Percentiles rank a stretch among this genome's conserved stretches.
These are phyloP conservation scores for Agaricus sinodeliciosus DNA, from an alignment of 768 basidiomycete species.

Conservation along the genomic window DNA sequence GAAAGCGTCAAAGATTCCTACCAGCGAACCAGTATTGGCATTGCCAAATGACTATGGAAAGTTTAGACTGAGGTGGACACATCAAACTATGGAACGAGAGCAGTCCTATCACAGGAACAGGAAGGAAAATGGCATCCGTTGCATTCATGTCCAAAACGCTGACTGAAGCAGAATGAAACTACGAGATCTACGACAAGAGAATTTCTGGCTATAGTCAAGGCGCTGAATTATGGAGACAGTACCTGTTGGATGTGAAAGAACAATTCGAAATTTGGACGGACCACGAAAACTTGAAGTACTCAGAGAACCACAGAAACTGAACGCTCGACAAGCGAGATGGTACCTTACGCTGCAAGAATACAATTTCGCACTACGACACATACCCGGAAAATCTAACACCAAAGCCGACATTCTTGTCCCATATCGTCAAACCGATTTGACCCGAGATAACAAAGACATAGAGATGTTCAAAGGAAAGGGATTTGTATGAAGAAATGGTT, in stretches of 20 bases:
- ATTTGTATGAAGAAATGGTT: too few species aligned
- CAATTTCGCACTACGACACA: conserved; percentile 25
- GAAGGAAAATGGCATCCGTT: too few species aligned
- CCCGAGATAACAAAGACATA: background rate
- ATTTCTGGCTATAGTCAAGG: conserved; percentile 37
- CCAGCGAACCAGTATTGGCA: too few species aligned
- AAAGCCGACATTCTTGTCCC: conserved; percentile 21
- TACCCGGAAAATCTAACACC: conserved; percentile 16
- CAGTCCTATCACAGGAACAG: too few species aligned
- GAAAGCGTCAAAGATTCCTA: too few species aligned
- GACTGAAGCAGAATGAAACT: conserved; percentile 31
- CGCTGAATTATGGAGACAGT: conserved; percentile 14
- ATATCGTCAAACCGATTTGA: background rate
- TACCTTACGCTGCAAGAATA: conserved; percentile 25
- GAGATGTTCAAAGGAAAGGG: background rate
- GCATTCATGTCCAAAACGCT: conserved; percentile 30
- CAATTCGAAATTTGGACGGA: conserved; percentile 26
- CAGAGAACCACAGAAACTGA: conserved; percentile 29
- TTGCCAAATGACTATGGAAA: too few species aligned
- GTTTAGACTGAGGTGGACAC: too few species aligned
- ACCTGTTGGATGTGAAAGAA: conserved; percentile 15
- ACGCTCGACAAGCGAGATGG: conserved; percentile 37
- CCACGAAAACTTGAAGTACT: conserved; percentile 38
- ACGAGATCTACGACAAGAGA: conserved; percentile 41
- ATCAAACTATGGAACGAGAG: too few species aligned